Evolutionary conservation across 2,329 filamentous ascomycete genomes (phyloP).

Genomic region (Venturia asperata): DNA sequence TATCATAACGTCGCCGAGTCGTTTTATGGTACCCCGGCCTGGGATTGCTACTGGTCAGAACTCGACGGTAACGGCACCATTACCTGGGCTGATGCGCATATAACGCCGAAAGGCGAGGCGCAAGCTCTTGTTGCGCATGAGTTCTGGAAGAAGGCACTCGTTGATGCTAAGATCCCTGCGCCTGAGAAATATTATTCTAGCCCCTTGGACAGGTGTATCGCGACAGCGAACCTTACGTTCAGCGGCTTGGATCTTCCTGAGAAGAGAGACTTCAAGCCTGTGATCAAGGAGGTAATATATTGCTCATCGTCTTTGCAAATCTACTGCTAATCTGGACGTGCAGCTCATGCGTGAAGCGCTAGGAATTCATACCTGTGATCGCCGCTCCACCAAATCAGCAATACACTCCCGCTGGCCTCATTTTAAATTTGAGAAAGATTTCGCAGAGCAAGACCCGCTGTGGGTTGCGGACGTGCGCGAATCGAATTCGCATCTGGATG

Average conservation of each 20-base stretch:
- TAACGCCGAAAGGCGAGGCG: conserved; percentile 50
- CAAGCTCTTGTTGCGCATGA: conserved; percentile 53
- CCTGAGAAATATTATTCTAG: conserved; percentile 60
- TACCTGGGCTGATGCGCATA: conserved; percentile 56
- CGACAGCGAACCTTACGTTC: conserved; percentile 58
- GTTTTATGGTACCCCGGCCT: conserved; percentile 60
- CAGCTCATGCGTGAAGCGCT: conserved; percentile 56
- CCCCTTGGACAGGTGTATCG: conserved; percentile 55
- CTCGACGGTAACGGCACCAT: conserved; percentile 57
- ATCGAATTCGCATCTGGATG: conserved; percentile 44
- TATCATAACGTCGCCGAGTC: conserved; percentile 58
- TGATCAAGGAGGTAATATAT: conserved; percentile 48
- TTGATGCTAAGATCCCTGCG: conserved; percentile 48
- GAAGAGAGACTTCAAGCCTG: conserved; percentile 47
- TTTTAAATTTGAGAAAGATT: conserved; percentile 54
- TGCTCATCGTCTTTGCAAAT: no score
- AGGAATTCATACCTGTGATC: conserved; percentile 62
- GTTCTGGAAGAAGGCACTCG: conserved; percentile 53
- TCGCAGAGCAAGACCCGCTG: conserved; percentile 51
- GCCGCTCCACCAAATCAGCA: conserved; percentile 48
- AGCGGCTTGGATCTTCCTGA: conserved; percentile 45
- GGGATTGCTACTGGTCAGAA: conserved; percentile 64
- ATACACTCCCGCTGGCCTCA: conserved; percentile 48
- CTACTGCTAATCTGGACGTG: not conserved
- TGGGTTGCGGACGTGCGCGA: conserved; percentile 46